phyloP scores from a whole-genome alignment of 352 stramenopile genomes.

The Phytophthora crassamura region DNA sequence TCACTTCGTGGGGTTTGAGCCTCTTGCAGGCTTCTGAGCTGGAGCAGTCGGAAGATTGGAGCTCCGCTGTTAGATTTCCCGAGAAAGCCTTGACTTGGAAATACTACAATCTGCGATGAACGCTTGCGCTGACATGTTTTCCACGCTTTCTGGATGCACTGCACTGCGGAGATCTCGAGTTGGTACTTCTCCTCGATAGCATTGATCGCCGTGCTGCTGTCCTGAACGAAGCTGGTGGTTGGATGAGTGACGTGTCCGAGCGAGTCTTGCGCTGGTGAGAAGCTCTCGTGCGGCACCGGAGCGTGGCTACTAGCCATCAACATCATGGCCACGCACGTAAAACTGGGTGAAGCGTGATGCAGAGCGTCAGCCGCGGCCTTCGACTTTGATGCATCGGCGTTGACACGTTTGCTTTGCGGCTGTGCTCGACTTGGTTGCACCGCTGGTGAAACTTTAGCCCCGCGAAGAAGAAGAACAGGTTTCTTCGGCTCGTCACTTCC shows the following conservation, averaged over 20 bases:
- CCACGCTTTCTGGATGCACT: constrained; percentile 42
- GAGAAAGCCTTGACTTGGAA: not conserved
- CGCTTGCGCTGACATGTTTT: constrained; percentile 13
- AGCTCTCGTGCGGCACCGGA: constrained; percentile 22
- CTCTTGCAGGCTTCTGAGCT: constrained; percentile 2
- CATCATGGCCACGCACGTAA: constrained; percentile 52
- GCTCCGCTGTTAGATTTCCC: not conserved
- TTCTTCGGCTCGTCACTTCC: constrained; percentile 14
- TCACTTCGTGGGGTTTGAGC: not conserved
- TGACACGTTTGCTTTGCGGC: not conserved
- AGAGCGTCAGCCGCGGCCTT: not conserved
- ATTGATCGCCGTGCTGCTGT: constrained; percentile 10
- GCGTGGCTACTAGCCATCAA: constrained; percentile 37
- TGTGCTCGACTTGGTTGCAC: not conserved
- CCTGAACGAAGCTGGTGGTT: not conserved
- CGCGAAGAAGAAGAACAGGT: not conserved
- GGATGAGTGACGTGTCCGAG: not conserved
- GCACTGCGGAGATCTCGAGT: constrained; percentile 25
- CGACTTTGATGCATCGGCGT: not conserved
- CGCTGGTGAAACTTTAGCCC: not conserved
- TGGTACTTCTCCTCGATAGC: constrained; percentile 11
- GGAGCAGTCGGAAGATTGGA: constrained; percentile 14
- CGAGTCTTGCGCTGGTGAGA: not conserved
- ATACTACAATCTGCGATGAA: not conserved
- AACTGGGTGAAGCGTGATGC: constrained; percentile 28